Base-by-base conservation (phyloP, 1,284 basidiomycete genomes). In the Trichosporon coremiiforme region DNA sequence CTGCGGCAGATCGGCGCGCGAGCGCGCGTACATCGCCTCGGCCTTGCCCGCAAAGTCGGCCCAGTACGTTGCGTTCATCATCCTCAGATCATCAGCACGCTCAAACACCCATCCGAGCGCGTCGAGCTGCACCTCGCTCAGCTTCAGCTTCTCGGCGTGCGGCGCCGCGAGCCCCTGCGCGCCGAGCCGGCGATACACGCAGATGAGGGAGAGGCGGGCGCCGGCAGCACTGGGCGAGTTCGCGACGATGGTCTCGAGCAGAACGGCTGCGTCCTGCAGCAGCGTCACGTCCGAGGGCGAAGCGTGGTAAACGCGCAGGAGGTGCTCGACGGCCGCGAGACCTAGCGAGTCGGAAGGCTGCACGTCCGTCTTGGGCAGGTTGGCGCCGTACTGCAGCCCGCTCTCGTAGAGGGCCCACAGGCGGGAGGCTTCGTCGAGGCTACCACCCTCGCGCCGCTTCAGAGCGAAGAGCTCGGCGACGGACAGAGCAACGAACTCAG, bases 101-200 rank as follows among this genome's bases (percentile, higher is more conserved):
- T 71, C 81, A 12, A 74, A 65, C 13, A 78, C 66, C 60, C 79
- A 79, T 13, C 76, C 60, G 10, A 81, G 60, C 38, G 74, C 79
- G 66, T 81, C 79, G 47, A 80, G 75, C 70, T 80, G 78, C 17
- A 82, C 75, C 70, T 82, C 81, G 41, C 73, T 70, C 4, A 76
- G 70, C 9, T 75, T 71, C 7, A 78, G 69, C 33, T 69, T 65
- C 15, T 66, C 63, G 0, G 80, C 66, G 50, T 75, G 76, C 12
- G 73, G 57, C 0, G 41, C 35, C 20, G 70, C 65, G 4, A 77
- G 41, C 4, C 68, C 68, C 17, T 77, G 69, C 0, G 78, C 78
- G 22, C 78, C 77, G 6, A 76, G 73, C 6, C 80, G 71, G 3
- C 80, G 75, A 50, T 78, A 78, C 17, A 80, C 64, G 50, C 78